Base-by-base conservation (phyloP, 2,329 filamentous ascomycete species). In the Thelonectria olida region DNA sequence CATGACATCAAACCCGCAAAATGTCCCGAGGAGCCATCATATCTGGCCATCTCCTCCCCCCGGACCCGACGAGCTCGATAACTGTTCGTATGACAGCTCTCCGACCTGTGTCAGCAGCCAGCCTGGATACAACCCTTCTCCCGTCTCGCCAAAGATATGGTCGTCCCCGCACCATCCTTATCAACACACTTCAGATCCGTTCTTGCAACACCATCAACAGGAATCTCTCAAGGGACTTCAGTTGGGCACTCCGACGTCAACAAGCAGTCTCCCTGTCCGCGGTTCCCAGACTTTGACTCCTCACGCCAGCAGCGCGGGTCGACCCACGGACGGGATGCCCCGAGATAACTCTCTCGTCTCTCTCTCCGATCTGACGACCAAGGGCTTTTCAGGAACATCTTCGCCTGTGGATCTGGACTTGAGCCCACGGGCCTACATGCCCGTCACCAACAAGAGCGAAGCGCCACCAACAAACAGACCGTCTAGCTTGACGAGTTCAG, bases 11-110 rank as follows among this genome's bases (percentile, higher is more conserved):
- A 61, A 67, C 42, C 67, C 71, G 56, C 68, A 71, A 19, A 66
- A 68, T 48, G 56, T 53, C 17, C 61, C 58, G 47, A 69, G 62
- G 59, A 62, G 56, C 50, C 62, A 71, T 52, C 70, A 67, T 42
- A 58, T 63, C 49, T 78, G 77, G 73, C 72, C 74, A 34, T 80
- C 77, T 23, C 78, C 80, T 27, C 78, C 76, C 10, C 71, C 73
- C 8, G 71, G 72, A 12, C 71, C 73, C 36, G 75, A 79, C 31
- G 79, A 80, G 22, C 71, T 75, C 48, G 79, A 81, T 19, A 73
- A 73, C 58, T 75, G 75, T 54, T 74, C 74, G 42, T 76, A 75
- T 65, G 70, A 74, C 51, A 73, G 69, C 27, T 77, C 76, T 9
- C 74, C 77, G 4, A 68, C 67, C 15, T 68, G 66, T 38, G 68